Percentiles rank a stretch among this genome's conserved stretches.
phyloP scores from a whole-genome alignment of 1,284 basidiomycete genomes.

The Ceratobasidium sp. region DNA sequence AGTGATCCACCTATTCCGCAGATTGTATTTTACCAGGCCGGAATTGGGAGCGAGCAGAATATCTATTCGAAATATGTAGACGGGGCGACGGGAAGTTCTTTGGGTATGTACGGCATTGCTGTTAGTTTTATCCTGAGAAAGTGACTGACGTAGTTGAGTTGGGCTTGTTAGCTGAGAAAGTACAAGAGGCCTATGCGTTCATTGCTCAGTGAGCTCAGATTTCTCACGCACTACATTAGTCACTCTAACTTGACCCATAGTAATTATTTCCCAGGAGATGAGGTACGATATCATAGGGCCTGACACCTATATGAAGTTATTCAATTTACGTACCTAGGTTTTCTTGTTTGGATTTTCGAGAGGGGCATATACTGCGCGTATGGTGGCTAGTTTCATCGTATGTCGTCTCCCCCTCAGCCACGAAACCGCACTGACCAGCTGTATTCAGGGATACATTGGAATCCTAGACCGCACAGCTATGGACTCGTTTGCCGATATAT shows the following conservation, averaged over 20 bases:
- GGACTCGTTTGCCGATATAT: conserved; percentile 73
- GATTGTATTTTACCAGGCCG: conserved; percentile 38
- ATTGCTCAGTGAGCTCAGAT: conserved; percentile 33
- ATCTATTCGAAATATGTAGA: conserved; percentile 31
- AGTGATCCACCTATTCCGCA: conserved; percentile 40
- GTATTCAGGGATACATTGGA: conserved; percentile 67
- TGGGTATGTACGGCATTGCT: conserved; percentile 6
- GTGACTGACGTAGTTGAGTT: background rate
- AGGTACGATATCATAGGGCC: conserved; percentile 56
- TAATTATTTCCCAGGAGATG: conserved; percentile 74
- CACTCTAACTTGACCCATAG: conserved; percentile 53
- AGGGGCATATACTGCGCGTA: conserved; percentile 77
- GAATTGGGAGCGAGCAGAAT: conserved; percentile 38
- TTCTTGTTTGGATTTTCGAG: conserved; percentile 70
- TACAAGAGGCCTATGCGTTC: conserved; percentile 39
- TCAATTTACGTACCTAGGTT: conserved; percentile 63
- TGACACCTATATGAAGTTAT: background rate
- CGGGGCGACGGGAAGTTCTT: conserved; percentile 19
- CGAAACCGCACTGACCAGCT: background rate
- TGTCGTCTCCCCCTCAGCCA: conserved; percentile 46
- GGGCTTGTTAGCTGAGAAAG: conserved; percentile 22
- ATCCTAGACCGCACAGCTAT: conserved; percentile 72
- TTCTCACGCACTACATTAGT: background rate
- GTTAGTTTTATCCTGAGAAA: background rate
- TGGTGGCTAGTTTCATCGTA: conserved; percentile 76